Conservation (phyloP, 169 alveolate species). For the Cytauxzoon felis region DNA sequence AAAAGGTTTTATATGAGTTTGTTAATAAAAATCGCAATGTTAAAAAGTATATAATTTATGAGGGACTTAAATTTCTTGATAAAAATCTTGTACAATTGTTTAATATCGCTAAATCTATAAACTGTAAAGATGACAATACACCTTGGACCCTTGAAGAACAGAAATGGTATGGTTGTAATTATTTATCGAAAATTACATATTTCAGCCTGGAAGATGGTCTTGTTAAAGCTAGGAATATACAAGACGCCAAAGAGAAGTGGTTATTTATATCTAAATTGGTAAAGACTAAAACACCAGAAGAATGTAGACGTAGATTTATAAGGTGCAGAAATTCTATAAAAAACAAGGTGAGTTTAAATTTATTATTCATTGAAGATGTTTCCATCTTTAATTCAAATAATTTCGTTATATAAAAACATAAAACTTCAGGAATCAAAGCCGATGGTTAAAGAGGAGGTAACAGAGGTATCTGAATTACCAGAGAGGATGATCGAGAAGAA, state of each 20-base stretch:
- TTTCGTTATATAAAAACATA: too few species aligned
- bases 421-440: constrained; percentile 26
- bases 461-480: constrained; percentile 12
- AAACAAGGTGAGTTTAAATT: constrained; percentile 1
- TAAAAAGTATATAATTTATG: constrained; percentile 34
- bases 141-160: constrained; percentile 58
- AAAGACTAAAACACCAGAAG: constrained; percentile 62
- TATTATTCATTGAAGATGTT: not conserved
- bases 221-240: constrained; percentile 18
- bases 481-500: too few species aligned
- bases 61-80: constrained; percentile 49
- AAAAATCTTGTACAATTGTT: constrained; percentile 25
- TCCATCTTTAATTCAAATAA: too few species aligned
- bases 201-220: constrained; percentile 52
- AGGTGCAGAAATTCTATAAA: constrained; percentile 48
- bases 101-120: constrained; percentile 20
- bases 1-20: constrained; percentile 41
- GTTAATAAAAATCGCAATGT: constrained; percentile 12
- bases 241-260: constrained; percentile 47
- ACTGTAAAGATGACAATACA: constrained; percentile 3
- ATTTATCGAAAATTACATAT: too few species aligned
- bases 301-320: constrained; percentile 50
- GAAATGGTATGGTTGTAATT: constrained; percentile 16
- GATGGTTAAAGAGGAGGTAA: constrained; percentile 8
- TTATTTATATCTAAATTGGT: constrained; percentile 35